These are phyloP conservation scores for Candida morakotiae DNA, from an alignment of 805 yeast genomes.

Conservation along the genomic window DNA sequence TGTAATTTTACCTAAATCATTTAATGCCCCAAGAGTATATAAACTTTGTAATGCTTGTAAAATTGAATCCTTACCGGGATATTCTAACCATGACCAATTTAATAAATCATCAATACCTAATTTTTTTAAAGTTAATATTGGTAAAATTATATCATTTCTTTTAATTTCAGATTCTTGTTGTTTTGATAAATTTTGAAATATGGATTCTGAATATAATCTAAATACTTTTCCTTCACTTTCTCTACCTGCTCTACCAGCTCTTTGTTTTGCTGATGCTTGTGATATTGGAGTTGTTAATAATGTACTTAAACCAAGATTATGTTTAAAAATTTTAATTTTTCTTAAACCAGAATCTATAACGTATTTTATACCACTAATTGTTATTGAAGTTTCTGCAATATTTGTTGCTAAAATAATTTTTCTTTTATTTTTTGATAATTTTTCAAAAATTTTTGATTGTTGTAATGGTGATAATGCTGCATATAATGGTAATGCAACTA, in stretches of 20 bases:
- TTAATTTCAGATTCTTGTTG: constrained; percentile 94
- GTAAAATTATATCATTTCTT: constrained; percentile 79
- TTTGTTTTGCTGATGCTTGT: constrained; percentile 88
- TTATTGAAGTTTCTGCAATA: constrained; percentile 96
- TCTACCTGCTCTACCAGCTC: constrained; percentile 99
- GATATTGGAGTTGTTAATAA: constrained; percentile 89
- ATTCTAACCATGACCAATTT: constrained; percentile 89
- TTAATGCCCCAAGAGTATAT: constrained; percentile 73
- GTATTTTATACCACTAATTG: constrained; percentile 90
- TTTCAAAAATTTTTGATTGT: constrained; percentile 76
- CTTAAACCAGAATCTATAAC: constrained; percentile 91
- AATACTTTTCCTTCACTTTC: constrained; percentile 85
- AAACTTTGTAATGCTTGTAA: constrained; percentile 74
- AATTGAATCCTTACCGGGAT: constrained; percentile 78
- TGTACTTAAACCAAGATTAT: constrained; percentile 88
- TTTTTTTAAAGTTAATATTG: constrained; percentile 78
- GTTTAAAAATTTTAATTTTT: constrained; percentile 93
- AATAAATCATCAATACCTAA: constrained; percentile 80
- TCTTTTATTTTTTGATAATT: constrained; percentile 60
- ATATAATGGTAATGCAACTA: constrained; percentile 80
- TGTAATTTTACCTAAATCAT: constrained; percentile 74
- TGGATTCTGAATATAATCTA: constrained; percentile 73
- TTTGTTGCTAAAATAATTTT: constrained; percentile 91
- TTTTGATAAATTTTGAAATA: constrained; percentile 56
- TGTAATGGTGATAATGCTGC: constrained; percentile 88